Evolutionary conservation across 2,329 filamentous ascomycete genomes (phyloP), one percentile per base, ranked within the genome.

Genomic region (Tolypocladium amazonense): DNA sequence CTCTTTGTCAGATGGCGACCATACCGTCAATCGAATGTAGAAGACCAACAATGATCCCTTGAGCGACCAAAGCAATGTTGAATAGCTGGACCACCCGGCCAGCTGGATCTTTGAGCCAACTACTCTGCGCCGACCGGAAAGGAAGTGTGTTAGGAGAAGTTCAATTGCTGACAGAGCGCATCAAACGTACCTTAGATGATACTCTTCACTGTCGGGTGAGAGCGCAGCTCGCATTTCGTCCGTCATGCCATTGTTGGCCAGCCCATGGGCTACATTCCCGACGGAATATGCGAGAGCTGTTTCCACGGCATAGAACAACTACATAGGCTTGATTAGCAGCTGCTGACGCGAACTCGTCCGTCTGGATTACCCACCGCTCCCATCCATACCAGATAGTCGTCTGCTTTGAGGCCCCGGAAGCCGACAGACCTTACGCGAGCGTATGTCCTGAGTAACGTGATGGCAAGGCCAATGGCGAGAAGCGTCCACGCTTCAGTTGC

Each of bases 361-460:
- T 56, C 20, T 39, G 30, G 12, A n/a, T 12, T 37, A 63, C 70
- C 58, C 56, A 85, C 80, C 61, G 76, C 75, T 6, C 79, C 82
- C 23, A 83, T n/a, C 53, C 79, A 69, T 71, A 85, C 83, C 37
- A 87, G 66, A 64, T 82, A 85, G 62, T 88, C 85, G 67, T 87
- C 84, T 1, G 77, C 73, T 63, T 78, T 75, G 59, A 87, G 77
- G n/a, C 76, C 74, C 59, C 69, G 72, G 43, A 78, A 71, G 18
- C 84, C 83, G 2, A 79, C 77, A 14, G 73, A 70, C 38, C 68
- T 73, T 64, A 79, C 72, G 55, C 84, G 75, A 12, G 81, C 76
- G 57, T 76, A 77, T 1, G 78, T 76, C 38, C 84, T 76, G 14
- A 86, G 65, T 9, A 67, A 66, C 15, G 84, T 84, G 54, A 83